Conservation (phyloP, 78 protist species). For the Protostelium mycophagum region DNA sequence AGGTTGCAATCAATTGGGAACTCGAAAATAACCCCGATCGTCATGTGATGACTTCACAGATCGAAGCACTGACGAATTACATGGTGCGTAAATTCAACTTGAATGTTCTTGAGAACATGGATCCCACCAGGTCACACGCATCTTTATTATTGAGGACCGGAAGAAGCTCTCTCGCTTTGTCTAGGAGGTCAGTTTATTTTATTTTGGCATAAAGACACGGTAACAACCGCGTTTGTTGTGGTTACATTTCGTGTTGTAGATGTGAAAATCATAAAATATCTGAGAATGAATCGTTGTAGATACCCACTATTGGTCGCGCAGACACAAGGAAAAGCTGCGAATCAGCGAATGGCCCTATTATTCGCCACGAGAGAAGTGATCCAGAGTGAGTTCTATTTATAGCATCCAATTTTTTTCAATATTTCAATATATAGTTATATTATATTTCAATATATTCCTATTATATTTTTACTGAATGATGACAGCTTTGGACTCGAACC, state of each 20-base stretch:
- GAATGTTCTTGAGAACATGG: not conserved
- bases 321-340: not conserved
- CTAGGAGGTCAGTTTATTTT: not conserved
- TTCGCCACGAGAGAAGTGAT: not conserved
- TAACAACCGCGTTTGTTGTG: too few relatives aligned
- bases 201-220: too few relatives aligned
- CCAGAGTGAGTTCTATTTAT: not conserved
- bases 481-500: not conserved
- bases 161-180: not conserved
- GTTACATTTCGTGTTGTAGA: too few relatives aligned
- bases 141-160: not conserved
- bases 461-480: not conserved
- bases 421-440: too few relatives aligned
- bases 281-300: not conserved
- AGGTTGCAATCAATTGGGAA: not conserved
- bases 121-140: not conserved
- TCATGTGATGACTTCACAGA: not conserved
- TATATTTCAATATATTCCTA: not conserved
- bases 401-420: too few relatives aligned
- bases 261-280: too few relatives aligned
- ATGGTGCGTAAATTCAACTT: not conserved
- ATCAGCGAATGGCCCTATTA: not conserved
- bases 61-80: not conserved
- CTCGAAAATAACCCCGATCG: not conserved
- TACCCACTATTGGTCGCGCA: not conserved